Base-by-base conservation (phyloP, 2,329 filamentous ascomycete species). In the Calonectria pseudoturangicola region DNA sequence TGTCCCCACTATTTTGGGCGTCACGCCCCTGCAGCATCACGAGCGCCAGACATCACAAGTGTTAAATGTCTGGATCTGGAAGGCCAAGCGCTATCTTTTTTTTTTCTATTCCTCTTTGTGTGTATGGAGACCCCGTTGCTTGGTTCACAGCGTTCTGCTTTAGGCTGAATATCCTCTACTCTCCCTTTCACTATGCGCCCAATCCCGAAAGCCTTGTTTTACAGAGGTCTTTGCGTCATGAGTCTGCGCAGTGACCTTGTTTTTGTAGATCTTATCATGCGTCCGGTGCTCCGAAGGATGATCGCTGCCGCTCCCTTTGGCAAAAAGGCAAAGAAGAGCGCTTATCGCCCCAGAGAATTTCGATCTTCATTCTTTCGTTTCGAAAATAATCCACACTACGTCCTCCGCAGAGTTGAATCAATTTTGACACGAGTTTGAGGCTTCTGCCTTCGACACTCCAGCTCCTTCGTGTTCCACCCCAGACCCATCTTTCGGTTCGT, bases 401-500 rank as follows among this genome's bases (percentile, higher is more conserved):
- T 9, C 47, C 39, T 30, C n/a, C 12, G 15, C 51, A 64, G 47
- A 15, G 36, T 9, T 41, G 33, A 6, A 25, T 60, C 54, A 41
- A 39, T 25, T 9, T 60, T 41, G 25, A 60, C 33, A 60, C 33
- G 54, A 36, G n/a, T 25, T 27, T 43, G n/a, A 41, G n/a, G 54
- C 33, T n/a, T 58, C 18, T 58, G 51, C 21, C 16, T 15, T 27
- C 39, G 18, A 18, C 21, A 30, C 30, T 65, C 30, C 36, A 25
- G 36, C 21, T 21, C 12, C 18, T 39, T 39, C 36, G 36, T n/a
- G 25, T 39, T 7, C 27, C 16, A 25, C 51, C 28, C 51, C 39
- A 41, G 65, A 25, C 51, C 50, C 50, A 36, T 58, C 41, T 68
- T 60, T 60, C 50, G 65, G 65, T 67, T 67, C 65, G 27, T 68